Evolutionary conservation across 129 eudicot species (phyloP), one percentile per base, ranked within the genome.

Genomic region (Scalesia atractyloides): DNA sequence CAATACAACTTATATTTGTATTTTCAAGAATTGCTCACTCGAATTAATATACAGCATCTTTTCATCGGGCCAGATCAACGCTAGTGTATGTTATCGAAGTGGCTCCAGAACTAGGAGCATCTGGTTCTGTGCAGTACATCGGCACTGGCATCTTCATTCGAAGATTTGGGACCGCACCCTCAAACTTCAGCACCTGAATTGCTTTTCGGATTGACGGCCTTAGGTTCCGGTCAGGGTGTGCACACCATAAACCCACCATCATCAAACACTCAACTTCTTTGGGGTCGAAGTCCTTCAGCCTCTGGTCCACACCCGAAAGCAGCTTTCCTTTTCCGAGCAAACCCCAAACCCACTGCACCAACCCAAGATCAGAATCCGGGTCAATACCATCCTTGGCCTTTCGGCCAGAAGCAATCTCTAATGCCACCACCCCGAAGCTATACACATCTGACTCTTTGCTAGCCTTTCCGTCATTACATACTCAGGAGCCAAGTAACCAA

Each of bases 401-500:
- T 67, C 84, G 61, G 2, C 30, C 30, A 24, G 30, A 24, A 24
- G 30, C 30, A 24, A 24, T 24, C 2, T 24, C 30, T 24, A 24
- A 24, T 24, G 30, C 30, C 30, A 24, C 30, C 30, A 24, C 30
- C 30, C 30, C 30, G 2, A 24, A 24, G 30, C 30, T 24, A 24
- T 24, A 24, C 30, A 24, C 30, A 24, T 24, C 30, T 24, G 30
- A 24, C 59, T 85, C 88, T 54, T 82, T 85, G 61, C 90, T 88
- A 10, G 90, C 79, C 52, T 72, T 78, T 5, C 90, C 88, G 85
- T 83, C 16, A 39, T 78, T 15, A 85, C 69, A 13, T 64, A 85
- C 54, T 88, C 90, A 1, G 90, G 95, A 11, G 95, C 88, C 68
- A 88, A 57, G 82, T 88, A 83, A 17, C 95, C 91, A 0, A 79